These are phyloP conservation scores for Eucalyptus albens DNA, from an alignment of 345 rosid species.

Conservation along the genomic window DNA sequence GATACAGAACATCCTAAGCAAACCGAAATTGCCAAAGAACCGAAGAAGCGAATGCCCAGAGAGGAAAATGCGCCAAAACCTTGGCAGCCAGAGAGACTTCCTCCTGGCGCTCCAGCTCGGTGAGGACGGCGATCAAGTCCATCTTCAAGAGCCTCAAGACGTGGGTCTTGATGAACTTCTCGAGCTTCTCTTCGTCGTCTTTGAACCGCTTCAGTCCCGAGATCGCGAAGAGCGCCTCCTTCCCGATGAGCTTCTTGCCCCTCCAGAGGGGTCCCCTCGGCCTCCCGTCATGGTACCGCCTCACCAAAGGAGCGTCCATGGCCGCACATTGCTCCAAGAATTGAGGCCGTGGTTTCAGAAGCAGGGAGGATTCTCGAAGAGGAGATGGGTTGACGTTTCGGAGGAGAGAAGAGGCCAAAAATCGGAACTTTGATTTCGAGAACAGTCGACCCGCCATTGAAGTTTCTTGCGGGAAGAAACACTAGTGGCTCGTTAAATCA, in stretches of 20 bases:
- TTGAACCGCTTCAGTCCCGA: slow-evolving; percentile 73
- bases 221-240: slow-evolving; percentile 72
- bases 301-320: slow-evolving; percentile 8
- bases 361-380: not conserved
- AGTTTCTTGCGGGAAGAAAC: not conserved
- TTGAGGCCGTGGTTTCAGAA: slow-evolving; percentile 1
- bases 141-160: slow-evolving; percentile 70
- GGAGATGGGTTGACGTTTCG: slow-evolving; percentile 7
- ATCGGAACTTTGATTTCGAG: slow-evolving; percentile 24
- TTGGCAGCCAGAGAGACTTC: slow-evolving; percentile 60
- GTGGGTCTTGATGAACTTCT: slow-evolving; percentile 53
- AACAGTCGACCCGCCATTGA: slow-evolving; percentile 39
- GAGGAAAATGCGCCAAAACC: slow-evolving; percentile 11
- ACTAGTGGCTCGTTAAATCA: not conserved
- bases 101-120: slow-evolving; percentile 83
- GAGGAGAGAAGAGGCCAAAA: slow-evolving; percentile 14
- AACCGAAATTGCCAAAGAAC: not conserved
- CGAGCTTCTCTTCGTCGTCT: slow-evolving; percentile 61
- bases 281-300: slow-evolving; percentile 79
- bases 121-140: slow-evolving; percentile 70
- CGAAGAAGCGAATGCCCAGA: not conserved
- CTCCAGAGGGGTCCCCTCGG: slow-evolving; percentile 96
- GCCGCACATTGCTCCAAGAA: not conserved
- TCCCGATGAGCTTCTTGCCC: slow-evolving; percentile 84
- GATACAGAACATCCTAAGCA: not conserved